Conservation (phyloP, 2,329 filamentous ascomycete species). For the Phialocephala sp. region DNA sequence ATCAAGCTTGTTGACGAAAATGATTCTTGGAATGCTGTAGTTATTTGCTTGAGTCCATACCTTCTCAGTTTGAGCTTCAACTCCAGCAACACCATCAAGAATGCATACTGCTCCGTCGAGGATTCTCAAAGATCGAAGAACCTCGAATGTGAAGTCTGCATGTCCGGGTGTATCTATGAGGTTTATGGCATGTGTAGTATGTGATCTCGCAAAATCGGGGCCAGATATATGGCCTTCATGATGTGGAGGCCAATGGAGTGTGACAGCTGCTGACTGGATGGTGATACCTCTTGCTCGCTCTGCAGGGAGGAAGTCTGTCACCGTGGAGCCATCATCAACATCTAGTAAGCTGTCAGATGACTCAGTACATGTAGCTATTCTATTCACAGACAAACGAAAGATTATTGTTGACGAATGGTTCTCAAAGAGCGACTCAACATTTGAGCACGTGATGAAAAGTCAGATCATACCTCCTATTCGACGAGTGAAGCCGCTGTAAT, state of each 20-base stretch:
- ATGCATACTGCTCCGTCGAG: conserved; percentile 93
- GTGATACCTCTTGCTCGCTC: conserved; percentile 94
- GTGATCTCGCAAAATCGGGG: conserved; percentile 54
- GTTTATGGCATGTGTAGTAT: conserved; percentile 74
- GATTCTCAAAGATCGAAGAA: conserved; percentile 85
- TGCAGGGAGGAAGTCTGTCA: conserved; percentile 94
- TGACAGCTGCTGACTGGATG: conserved; percentile 96
- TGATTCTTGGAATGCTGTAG: conserved; percentile 81
- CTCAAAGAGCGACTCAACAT: not conserved
- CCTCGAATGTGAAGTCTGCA: conserved; percentile 97
- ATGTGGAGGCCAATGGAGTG: conserved; percentile 85
- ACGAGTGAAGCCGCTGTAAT: conserved; percentile 88
- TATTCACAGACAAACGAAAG: not conserved
- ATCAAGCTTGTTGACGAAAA: conserved; percentile 86
- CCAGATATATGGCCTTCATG: conserved; percentile 36
- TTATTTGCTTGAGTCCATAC: conserved; percentile 91
- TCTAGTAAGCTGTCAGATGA: conserved; percentile 53
- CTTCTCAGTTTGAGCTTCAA: conserved; percentile 96
- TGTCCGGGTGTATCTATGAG: conserved; percentile 96
- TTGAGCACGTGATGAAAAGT: not conserved
- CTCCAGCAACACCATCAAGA: conserved; percentile 88
- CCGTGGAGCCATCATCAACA: conserved; percentile 94
- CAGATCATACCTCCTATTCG: conserved; percentile 70
- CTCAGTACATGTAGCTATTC: not conserved
- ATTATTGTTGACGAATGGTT: not conserved